Percentiles rank a stretch among this genome's conserved stretches.
phyloP scores from a whole-genome alignment of 2,329 filamentous ascomycete species.

The Tolypocladium inflatum region DNA sequence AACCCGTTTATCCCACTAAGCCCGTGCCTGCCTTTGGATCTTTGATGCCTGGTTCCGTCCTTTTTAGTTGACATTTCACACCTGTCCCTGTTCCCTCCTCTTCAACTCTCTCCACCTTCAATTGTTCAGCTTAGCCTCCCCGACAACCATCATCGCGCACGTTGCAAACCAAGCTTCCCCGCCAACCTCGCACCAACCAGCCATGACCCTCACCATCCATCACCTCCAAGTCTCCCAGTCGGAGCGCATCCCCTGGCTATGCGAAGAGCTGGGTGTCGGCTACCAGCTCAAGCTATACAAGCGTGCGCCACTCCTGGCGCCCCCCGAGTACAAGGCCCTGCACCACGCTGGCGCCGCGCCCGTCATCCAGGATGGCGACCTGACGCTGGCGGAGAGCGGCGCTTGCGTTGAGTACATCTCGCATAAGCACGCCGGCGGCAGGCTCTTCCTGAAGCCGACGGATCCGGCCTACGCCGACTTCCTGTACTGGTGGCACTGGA shows the following conservation, averaged over 20 bases:
- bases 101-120: background rate
- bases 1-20: background rate
- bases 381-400: background rate
- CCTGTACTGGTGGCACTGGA: background rate
- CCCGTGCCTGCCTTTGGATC: background rate
- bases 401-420: background rate
- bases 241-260: constrained; percentile 54
- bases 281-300: constrained; percentile 24
- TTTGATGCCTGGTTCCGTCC: no score
- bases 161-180: background rate
- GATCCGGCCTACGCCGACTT: background rate
- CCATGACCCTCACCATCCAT: constrained; percentile 31
- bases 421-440: background rate
- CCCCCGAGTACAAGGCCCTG: background rate
- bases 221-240: constrained; percentile 51
- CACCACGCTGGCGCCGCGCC: background rate
- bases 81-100: background rate
- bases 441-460: background rate
- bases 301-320: background rate
- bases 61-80: background rate
- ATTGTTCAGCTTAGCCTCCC: no score
- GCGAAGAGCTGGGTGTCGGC: constrained; percentile 50
- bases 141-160: background rate
- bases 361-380: background rate
- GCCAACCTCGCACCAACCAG: background rate